A percentile compares a stretch with the other conserved stretches of the same genome.
Evolutionary conservation across 805 yeast genomes (phyloP).

Genomic region (Yarrowia yakushimensis): DNA sequence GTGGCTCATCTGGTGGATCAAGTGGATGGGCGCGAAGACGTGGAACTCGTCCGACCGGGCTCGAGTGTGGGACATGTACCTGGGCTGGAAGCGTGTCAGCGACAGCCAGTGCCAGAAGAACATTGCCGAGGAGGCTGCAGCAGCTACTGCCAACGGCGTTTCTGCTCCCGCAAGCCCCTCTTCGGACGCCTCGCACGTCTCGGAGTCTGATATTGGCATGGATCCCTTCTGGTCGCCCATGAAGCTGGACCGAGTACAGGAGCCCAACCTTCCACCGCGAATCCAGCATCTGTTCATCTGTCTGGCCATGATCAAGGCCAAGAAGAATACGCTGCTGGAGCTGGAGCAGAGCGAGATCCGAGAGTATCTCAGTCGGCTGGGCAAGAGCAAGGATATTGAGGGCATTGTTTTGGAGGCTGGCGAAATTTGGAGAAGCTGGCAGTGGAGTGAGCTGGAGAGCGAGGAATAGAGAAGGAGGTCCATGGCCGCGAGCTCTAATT

Average conservation of each 20-base stretch:
- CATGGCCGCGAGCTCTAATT: not conserved
- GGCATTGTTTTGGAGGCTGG: constrained; percentile 75
- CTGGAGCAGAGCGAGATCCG: constrained; percentile 87
- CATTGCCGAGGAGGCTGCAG: not conserved
- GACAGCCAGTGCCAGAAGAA: constrained; percentile 21
- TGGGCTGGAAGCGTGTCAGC: constrained; percentile 56
- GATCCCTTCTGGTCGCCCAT: constrained; percentile 60
- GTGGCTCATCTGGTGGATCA: constrained; percentile 95
- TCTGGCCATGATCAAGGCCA: constrained; percentile 74
- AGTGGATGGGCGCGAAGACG: constrained; percentile 82
- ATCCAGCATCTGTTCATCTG: constrained; percentile 71
- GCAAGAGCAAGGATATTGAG: constrained; percentile 61
- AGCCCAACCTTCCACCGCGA: constrained; percentile 42
- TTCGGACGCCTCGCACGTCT: constrained; percentile 34
- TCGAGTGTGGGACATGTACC: constrained; percentile 79
- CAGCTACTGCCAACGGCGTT: not conserved
- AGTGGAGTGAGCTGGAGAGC: constrained; percentile 58
- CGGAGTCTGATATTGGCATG: constrained; percentile 43
- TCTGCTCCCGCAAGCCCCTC: constrained; percentile 32
- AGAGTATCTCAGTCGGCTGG: constrained; percentile 58
- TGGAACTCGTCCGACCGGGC: constrained; percentile 81
- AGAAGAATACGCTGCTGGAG: constrained; percentile 73
- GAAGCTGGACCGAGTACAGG: constrained; percentile 32
- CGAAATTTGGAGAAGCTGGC: constrained; percentile 82
- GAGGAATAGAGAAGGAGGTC: constrained; percentile 30